These are phyloP conservation scores for Penicillium occitanis DNA, from an alignment of 2,329 filamentous ascomycete species.

Conservation along the genomic window DNA sequence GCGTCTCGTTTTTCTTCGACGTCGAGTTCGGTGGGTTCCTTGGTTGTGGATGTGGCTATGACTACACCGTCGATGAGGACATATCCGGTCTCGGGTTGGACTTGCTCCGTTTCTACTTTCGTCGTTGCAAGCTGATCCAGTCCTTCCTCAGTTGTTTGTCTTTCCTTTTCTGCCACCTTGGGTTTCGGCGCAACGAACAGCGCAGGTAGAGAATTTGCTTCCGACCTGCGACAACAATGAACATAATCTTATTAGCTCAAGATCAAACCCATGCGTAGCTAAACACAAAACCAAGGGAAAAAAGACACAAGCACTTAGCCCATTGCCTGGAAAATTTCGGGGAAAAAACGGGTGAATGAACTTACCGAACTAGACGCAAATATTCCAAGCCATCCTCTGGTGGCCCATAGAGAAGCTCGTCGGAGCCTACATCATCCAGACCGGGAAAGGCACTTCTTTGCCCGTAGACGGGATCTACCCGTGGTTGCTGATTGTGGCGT, in stretches of 20 bases:
- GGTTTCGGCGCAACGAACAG: constrained; percentile 64
- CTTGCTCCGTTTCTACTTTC: constrained; percentile 5
- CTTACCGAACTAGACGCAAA: constrained; percentile 69
- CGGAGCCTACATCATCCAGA: constrained; percentile 49
- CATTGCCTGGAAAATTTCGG: constrained; percentile 13
- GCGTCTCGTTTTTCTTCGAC: constrained; percentile 47
- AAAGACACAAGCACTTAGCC: constrained; percentile 31
- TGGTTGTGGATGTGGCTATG: constrained; percentile 6
- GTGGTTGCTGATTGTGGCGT: constrained; percentile 35
- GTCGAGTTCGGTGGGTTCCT: constrained; percentile 25
- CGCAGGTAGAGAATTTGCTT: constrained; percentile 72
- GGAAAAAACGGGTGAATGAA: constrained; percentile 16
- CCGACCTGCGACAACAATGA: constrained; percentile 54
- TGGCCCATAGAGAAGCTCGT: constrained; percentile 67
- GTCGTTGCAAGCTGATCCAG: not conserved
- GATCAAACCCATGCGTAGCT: constrained; percentile 11
- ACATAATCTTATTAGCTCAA: constrained; percentile 21
- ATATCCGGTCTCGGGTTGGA: not conserved
- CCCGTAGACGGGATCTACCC: constrained; percentile 65
- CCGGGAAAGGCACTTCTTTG: constrained; percentile 71
- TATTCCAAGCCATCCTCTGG: constrained; percentile 69
- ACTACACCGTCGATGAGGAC: constrained; percentile 19
- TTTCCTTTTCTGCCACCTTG: constrained; percentile 27
- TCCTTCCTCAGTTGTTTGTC: not conserved
- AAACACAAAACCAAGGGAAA: constrained; percentile 20